These are phyloP conservation scores for Colletotrichum paranaense DNA, from an alignment of 2,329 filamentous ascomycete species.

Conservation along the genomic window DNA sequence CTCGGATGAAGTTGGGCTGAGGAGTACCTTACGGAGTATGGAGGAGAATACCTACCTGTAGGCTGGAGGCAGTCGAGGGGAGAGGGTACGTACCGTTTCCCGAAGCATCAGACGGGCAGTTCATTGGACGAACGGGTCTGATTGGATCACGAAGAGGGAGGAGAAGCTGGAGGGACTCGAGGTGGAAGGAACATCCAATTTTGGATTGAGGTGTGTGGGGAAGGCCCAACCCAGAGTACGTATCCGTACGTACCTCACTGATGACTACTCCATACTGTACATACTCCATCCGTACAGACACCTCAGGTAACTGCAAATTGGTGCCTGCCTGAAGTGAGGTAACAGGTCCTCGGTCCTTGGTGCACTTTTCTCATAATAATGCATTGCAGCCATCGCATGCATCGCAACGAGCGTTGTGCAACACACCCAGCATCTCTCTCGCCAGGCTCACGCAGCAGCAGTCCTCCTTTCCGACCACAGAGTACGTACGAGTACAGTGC, in stretches of 20 bases:
- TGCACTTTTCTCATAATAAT: neutral
- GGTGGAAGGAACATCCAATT: neutral
- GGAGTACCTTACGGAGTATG: neutral
- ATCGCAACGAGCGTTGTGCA: neutral
- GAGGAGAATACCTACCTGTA: too few species aligned
- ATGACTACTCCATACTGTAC: neutral
- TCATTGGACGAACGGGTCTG: neutral
- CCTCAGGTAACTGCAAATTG: neutral
- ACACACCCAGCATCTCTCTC: neutral
- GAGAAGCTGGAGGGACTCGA: neutral
- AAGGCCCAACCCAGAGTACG: neutral
- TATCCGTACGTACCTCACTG: neutral
- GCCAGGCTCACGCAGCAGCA: neutral
- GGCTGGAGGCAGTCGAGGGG: too few species aligned
- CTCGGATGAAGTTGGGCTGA: neutral
- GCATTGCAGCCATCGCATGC: neutral
- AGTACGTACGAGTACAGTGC: neutral
- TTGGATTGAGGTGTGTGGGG: neutral
- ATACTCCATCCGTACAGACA: neutral
- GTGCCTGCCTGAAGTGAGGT: neutral
- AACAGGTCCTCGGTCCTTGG: slow-evolving; percentile 18
- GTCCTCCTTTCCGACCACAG: too few species aligned
- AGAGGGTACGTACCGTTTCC: neutral
- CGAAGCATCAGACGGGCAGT: neutral
- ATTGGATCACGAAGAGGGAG: neutral